Evolutionary conservation across 805 yeast genomes (phyloP).

Genomic region (Candida vartiovaarae): DNA sequence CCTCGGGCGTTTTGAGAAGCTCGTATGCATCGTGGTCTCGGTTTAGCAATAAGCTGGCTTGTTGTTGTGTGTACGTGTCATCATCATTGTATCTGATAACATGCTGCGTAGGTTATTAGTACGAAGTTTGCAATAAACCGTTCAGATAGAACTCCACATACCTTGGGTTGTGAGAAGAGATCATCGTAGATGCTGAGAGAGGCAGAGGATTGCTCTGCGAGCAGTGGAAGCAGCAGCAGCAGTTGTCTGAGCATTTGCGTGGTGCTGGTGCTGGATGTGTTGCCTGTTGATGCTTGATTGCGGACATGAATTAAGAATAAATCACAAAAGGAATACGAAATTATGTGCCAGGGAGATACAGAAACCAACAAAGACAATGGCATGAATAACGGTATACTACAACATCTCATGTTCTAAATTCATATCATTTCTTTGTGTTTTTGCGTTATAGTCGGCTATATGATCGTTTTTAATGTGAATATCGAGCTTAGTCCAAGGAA

Average conservation of each 20-base stretch:
- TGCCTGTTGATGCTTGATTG: no score
- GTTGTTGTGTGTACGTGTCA: neutral
- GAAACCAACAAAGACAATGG: neutral
- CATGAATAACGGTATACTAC: neutral
- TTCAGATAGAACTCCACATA: no score
- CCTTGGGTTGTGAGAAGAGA: no score
- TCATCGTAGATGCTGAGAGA: no score
- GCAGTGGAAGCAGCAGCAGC: no score
- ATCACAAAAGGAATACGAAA: no score
- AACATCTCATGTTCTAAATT: neutral
- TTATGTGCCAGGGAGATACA: neutral
- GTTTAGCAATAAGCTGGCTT: no score
- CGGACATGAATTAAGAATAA: no score
- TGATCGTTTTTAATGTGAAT: neutral
- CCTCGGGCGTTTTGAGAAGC: neutral
- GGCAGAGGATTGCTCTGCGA: no score
- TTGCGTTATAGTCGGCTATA: neutral
- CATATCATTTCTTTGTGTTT: neutral
- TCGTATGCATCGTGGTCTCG: no score
- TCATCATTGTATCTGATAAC: conserved; percentile 7
- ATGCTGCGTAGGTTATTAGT: conserved; percentile 4
- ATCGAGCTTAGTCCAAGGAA: conserved; percentile 66
- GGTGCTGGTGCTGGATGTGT: neutral
- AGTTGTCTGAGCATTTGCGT: no score
- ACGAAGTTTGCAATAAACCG: no score